Conservation (phyloP, 805 yeast species). For the Starmera dryadoides region DNA sequence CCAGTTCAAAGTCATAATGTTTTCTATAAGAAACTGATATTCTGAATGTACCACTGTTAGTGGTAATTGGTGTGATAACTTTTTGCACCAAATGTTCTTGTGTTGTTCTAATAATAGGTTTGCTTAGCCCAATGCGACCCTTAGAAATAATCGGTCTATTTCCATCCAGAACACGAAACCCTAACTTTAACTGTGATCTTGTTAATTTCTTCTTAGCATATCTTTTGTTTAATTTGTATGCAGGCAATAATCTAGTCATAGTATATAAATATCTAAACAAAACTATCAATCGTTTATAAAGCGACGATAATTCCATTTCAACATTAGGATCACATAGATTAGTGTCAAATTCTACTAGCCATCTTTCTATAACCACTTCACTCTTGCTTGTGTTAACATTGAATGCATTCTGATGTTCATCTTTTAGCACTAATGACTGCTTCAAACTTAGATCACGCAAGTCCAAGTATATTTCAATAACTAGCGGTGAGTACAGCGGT, state of each 20-base stretch:
- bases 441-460: slow-evolving; percentile 47
- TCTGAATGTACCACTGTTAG: slow-evolving; percentile 67
- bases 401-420: slow-evolving; percentile 46
- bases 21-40: slow-evolving; percentile 75
- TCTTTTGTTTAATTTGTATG: slow-evolving; percentile 47
- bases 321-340: slow-evolving; percentile 2
- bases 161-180: slow-evolving; percentile 67
- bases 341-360: slow-evolving; percentile 79
- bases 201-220: slow-evolving; percentile 31
- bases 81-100: slow-evolving; percentile 53
- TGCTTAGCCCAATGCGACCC: slow-evolving; percentile 81
- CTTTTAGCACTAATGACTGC: slow-evolving; percentile 53
- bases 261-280: slow-evolving; percentile 71
- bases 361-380: slow-evolving; percentile 90
- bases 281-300: slow-evolving; percentile 69
- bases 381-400: slow-evolving; percentile 56
- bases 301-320: slow-evolving; percentile 51
- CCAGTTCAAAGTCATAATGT: slow-evolving; percentile 59
- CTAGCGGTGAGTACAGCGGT: slow-evolving; percentile 62
- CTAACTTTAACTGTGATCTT: slow-evolving; percentile 37
- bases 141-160: slow-evolving; percentile 69
- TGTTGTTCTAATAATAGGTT: slow-evolving; percentile 38
- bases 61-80: slow-evolving; percentile 61
- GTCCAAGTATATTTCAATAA: slow-evolving; percentile 78
- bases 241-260: slow-evolving; percentile 60